Evolutionary conservation across 2,329 filamentous ascomycete genomes (phyloP).

Genomic region (Xylaria sp.): DNA sequence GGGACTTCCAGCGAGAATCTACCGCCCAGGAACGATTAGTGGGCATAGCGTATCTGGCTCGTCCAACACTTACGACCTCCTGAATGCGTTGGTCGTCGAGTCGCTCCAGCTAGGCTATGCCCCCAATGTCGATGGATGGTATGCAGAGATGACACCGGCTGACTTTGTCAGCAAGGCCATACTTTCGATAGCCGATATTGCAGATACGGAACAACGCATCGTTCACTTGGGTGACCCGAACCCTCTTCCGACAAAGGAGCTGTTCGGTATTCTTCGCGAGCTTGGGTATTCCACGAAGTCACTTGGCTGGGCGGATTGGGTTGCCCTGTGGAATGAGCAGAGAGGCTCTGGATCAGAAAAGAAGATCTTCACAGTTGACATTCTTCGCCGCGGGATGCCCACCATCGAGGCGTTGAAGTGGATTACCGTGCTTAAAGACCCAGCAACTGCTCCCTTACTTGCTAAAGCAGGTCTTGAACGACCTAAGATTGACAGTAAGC

Average conservation of each 20-base stretch:
- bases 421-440: constrained; percentile 79
- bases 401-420: constrained; percentile 75
- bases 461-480: constrained; percentile 65
- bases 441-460: constrained; percentile 71
- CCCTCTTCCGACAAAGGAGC: constrained; percentile 71
- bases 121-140: constrained; percentile 79
- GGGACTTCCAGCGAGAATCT: constrained; percentile 76
- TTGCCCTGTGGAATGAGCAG: constrained; percentile 77
- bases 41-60: constrained; percentile 80
- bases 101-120: constrained; percentile 77
- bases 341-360: constrained; percentile 72
- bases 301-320: constrained; percentile 79
- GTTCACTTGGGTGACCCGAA: constrained; percentile 81
- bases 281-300: constrained; percentile 77
- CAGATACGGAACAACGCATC: constrained; percentile 69
- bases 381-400: constrained; percentile 84
- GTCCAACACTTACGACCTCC: constrained; percentile 80
- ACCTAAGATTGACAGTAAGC: constrained; percentile 73
- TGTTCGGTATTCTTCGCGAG: constrained; percentile 72
- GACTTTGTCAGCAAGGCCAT: constrained; percentile 84
- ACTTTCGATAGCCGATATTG: constrained; percentile 73
- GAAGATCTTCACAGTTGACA: constrained; percentile 80
- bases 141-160: constrained; percentile 85
- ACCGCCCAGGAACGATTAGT: constrained; percentile 80
- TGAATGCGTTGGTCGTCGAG: constrained; percentile 81